These are phyloP conservation scores for Gillenia trifoliata DNA, from an alignment of 306 rosid species.

Conservation along the genomic window DNA sequence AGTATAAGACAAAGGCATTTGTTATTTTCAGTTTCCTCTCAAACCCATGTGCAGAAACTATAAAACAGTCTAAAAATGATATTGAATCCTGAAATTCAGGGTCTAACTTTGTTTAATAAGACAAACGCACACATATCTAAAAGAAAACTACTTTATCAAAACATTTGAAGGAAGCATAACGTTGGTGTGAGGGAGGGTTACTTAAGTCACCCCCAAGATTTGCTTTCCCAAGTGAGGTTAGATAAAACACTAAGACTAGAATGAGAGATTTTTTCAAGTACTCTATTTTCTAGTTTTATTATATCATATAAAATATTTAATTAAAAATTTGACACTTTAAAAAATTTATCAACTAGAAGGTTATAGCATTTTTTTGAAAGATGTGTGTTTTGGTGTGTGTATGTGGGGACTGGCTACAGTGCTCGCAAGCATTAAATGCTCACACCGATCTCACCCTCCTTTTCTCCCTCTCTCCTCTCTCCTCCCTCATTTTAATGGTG, in stretches of 20 bases:
- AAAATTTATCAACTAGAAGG: not conserved
- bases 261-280: too few relatives aligned
- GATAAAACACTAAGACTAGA: not conserved
- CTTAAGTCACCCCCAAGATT: not conserved
- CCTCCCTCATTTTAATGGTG: too few relatives aligned
- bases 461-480: too few relatives aligned
- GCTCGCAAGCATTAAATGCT: too few relatives aligned
- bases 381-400: too few relatives aligned
- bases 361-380: not conserved
- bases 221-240: not conserved
- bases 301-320: too few relatives aligned
- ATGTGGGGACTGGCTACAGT: too few relatives aligned
- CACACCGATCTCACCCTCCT: too few relatives aligned
- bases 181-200: not conserved
- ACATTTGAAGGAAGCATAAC: not conserved
- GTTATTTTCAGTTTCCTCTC: slow-evolving; percentile 8
- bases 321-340: too few relatives aligned
- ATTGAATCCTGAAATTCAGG: slow-evolving; percentile 30
- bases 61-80: slow-evolving; percentile 17
- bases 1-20: not conserved
- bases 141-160: not conserved
- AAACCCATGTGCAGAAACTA: slow-evolving; percentile 38
- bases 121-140: slow-evolving; percentile 2
- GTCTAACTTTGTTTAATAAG: slow-evolving; percentile 26
- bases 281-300: too few relatives aligned